Evolutionary conservation across 1,139 yeast species (phyloP).

Genomic region (Kurtzmaniella quercitrusa): DNA sequence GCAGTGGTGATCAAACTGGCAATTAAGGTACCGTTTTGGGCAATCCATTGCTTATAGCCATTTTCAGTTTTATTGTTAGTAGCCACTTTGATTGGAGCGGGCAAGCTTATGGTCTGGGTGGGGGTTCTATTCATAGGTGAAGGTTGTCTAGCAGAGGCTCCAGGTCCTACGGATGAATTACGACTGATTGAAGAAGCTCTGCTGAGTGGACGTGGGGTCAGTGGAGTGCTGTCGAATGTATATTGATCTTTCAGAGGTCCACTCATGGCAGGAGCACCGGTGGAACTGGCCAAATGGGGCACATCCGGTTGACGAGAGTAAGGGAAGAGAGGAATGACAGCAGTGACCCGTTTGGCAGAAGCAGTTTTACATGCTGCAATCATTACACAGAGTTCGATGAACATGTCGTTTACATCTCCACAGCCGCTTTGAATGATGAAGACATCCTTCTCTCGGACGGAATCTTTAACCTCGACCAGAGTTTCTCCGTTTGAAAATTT

Average conservation of each 20-base stretch:
- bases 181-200: conserved; percentile 9
- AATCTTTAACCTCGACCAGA: conserved; percentile 74
- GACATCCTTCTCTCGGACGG: conserved; percentile 92
- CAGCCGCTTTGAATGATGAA: conserved; percentile 79
- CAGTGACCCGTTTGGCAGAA: conserved; percentile 89
- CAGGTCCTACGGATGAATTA: background rate
- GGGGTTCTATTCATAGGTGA: conserved; percentile 4
- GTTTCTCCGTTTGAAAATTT: conserved; percentile 86
- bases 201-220: conserved; percentile 48
- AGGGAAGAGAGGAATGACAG: conserved; percentile 91
- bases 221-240: conserved; percentile 62
- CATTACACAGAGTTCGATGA: conserved; percentile 82
- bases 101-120: conserved; percentile 25
- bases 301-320: conserved; percentile 95
- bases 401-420: conserved; percentile 88
- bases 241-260: conserved; percentile 36
- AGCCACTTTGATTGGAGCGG: conserved; percentile 24
- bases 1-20: conserved; percentile 88
- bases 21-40: conserved; percentile 89
- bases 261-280: conserved; percentile 41
- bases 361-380: conserved; percentile 95
- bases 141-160: conserved; percentile 6
- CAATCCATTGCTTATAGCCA: conserved; percentile 92
- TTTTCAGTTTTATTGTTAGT: conserved; percentile 34
- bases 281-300: conserved; percentile 74